Evolutionary conservation across 2,329 filamentous ascomycete species (phyloP).

Genomic region (Curvularia eragrostidis): DNA sequence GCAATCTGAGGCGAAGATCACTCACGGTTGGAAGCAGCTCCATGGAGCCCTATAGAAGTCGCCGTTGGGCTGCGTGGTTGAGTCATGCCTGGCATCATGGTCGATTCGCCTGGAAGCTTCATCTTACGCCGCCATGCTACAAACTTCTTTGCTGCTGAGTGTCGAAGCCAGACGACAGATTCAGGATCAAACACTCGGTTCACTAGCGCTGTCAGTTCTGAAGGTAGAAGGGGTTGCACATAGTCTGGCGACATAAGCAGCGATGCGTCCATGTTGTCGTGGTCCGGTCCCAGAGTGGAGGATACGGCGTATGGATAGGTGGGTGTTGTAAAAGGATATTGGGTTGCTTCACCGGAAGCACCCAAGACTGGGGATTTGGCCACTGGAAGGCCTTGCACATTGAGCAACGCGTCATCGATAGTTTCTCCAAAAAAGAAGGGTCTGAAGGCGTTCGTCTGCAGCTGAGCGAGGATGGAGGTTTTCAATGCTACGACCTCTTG

Average conservation of each 20-base stretch:
- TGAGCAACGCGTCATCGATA: constrained; percentile 45
- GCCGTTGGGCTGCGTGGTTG: constrained; percentile 37
- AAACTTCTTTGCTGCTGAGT: constrained; percentile 82
- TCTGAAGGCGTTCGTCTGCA: constrained; percentile 65
- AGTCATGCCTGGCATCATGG: constrained; percentile 35
- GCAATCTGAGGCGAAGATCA: background rate
- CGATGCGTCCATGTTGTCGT: constrained; percentile 89
- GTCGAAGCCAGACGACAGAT: constrained; percentile 79
- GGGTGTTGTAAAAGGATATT: constrained; percentile 41
- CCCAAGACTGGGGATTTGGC: constrained; percentile 4
- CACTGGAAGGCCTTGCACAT: constrained; percentile 42
- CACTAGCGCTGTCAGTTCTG: constrained; percentile 76
- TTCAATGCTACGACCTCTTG: constrained; percentile 67
- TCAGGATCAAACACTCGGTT: constrained; percentile 77
- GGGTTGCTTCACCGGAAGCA: constrained; percentile 22
- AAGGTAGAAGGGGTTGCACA: constrained; percentile 76
- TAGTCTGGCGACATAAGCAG: constrained; percentile 93
- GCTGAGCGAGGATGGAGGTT: constrained; percentile 62
- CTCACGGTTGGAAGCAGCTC: constrained; percentile 37
- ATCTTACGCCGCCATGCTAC: constrained; percentile 69
- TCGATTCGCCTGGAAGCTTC: constrained; percentile 36
- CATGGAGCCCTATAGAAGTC: constrained; percentile 40
- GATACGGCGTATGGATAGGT: constrained; percentile 76
- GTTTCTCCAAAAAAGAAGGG: constrained; percentile 70
- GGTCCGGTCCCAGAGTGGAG: constrained; percentile 72